Evolutionary conservation across 768 basidiomycete species (phyloP).

Genomic region (Dendrothele bispora): DNA sequence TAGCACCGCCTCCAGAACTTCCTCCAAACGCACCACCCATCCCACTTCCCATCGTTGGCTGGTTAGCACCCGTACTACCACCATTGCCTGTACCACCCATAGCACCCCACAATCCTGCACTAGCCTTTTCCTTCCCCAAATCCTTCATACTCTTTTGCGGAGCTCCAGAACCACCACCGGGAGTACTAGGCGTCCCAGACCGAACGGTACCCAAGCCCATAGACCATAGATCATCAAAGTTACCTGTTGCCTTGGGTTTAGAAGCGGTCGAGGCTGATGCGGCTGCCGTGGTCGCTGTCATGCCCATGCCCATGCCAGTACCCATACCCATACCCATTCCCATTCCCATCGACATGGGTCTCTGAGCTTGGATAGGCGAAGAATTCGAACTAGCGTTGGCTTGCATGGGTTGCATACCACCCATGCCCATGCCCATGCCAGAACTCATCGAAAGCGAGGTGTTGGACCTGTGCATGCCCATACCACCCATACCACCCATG

Average conservation of each 20-base stretch:
- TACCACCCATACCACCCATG: background rate
- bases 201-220: slow-evolving; percentile 67
- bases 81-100: too few relatives aligned
- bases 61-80: slow-evolving; percentile 13
- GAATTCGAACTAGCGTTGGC: too few relatives aligned
- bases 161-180: slow-evolving; percentile 11
- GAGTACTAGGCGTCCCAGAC: slow-evolving; percentile 32
- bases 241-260: slow-evolving; percentile 41
- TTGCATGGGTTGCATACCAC: too few relatives aligned
- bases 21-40: slow-evolving; percentile 25
- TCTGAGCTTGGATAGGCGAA: too few relatives aligned
- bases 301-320: slow-evolving; percentile 13
- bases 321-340: slow-evolving; percentile 24
- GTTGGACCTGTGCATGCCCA: background rate
- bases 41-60: slow-evolving; percentile 10
- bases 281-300: slow-evolving; percentile 12
- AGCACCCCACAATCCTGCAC: slow-evolving; percentile 76
- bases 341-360: slow-evolving; percentile 9
- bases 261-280: slow-evolving; percentile 30
- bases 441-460: too few relatives aligned
- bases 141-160: slow-evolving; percentile 8
- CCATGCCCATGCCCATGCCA: slow-evolving; percentile 14
- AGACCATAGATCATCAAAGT: slow-evolving; percentile 90
- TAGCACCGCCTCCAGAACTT: slow-evolving; percentile 11
- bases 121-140: slow-evolving; percentile 18